Evolutionary conservation across 73 alveolate species (phyloP).

Genomic region (Effrenium voratum): DNA sequence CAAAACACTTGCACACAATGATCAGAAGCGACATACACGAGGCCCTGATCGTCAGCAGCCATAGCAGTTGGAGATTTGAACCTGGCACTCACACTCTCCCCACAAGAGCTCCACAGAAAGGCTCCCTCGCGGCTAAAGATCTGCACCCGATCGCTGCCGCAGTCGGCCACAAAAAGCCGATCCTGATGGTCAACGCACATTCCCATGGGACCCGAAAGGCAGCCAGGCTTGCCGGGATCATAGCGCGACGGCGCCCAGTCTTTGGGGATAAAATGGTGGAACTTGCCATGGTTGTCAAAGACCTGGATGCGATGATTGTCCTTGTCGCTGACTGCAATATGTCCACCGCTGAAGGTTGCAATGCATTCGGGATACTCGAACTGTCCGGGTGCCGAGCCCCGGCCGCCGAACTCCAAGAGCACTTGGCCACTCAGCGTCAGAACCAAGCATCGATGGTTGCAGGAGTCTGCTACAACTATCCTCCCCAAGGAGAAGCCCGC

Average conservation of each 20-base stretch:
- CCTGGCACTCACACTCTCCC: not conserved
- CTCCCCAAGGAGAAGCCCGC: conserved; percentile 50
- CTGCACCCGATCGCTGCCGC: conserved; percentile 86
- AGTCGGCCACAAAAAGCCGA: conserved; percentile 75
- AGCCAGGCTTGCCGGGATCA: conserved; percentile 41
- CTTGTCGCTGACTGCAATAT: conserved; percentile 68
- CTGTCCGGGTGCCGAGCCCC: conserved; percentile 64
- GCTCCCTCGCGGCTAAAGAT: conserved; percentile 62
- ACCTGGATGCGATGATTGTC: conserved; percentile 87
- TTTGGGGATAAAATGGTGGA: conserved; percentile 54
- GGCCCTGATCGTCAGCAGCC: conserved; percentile 67
- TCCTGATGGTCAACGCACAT: conserved; percentile 72
- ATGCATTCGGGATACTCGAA: conserved; percentile 66
- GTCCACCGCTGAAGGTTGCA: conserved; percentile 53
- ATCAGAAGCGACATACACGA: conserved; percentile 70
- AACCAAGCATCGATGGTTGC: conserved; percentile 87
- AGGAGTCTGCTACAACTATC: conserved; percentile 48
- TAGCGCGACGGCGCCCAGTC: conserved; percentile 22
- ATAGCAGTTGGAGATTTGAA: conserved; percentile 61
- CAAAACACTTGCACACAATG: conserved; percentile 74
- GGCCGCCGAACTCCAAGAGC: conserved; percentile 68
- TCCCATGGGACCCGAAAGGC: conserved; percentile 61
- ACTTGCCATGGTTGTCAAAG: conserved; percentile 20
- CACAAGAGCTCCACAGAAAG: conserved; percentile 37
- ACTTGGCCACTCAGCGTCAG: conserved; percentile 60